Base-by-base conservation (phyloP, 225 moss, liverwort and hornwort genomes). In the Physcomitrium patens region DNA sequence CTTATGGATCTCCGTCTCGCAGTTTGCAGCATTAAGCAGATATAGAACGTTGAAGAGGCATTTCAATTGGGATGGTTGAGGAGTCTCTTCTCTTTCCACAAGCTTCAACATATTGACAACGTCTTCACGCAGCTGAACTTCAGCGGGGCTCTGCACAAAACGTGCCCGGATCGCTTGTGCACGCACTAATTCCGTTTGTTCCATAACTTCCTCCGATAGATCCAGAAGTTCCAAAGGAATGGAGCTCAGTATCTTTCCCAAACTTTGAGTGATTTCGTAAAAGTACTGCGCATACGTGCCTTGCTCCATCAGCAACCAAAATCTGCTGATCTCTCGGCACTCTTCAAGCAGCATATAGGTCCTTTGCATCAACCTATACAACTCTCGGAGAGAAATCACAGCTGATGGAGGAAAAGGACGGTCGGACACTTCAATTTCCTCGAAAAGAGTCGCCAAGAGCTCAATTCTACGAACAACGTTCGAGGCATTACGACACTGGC, bases 201-300 rank as follows among this genome's bases (percentile, higher is more conserved):
- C 91, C 44, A 47, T 28, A 6, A 91, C 80, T 48, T 91, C 91
- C 63, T 90, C 90, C 0, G 90, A 81, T 14, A 77, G 51, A 14
- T 89, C 91, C 12, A 91, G 49, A 12, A 91, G 84, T 31, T 86
- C 89, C 58, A 91, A 46, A n/a, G 91, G 89, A 53, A 91, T 59
- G 2, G 72, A 67, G 26, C 70, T 80, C 80, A 91, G 37, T 7
- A 81, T 80, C 8, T 41, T 67, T 2, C 84, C 86, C 11, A 91
- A 56, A 49, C 77, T 75, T 5, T 78, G 84, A 10, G 86, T 89
- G 51, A 89, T 77, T 12, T 82, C 89, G 20, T 86, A 15, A 56
- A 89, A 91, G 64, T 79, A 50, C 71, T 86, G 78, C 3, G 76
- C 60, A 42, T 83, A 81, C 2, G 71, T 68, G 65, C 85, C 83